Evolutionary conservation across 768 basidiomycete genomes (phyloP), one percentile per base, ranked within the genome.

Genomic region (Hypholoma sublateritium): DNA sequence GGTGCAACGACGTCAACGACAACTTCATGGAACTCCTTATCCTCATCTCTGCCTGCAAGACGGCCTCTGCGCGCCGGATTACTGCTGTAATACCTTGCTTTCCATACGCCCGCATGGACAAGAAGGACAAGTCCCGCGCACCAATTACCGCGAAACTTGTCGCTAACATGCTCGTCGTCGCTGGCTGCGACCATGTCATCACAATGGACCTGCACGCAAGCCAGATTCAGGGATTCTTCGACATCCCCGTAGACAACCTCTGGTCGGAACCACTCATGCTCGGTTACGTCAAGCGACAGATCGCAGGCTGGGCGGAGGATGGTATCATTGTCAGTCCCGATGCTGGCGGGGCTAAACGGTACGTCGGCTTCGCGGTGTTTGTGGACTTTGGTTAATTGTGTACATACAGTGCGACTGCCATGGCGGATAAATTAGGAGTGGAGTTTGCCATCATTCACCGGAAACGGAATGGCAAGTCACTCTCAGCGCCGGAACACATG

Each of bases 201-300:
- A 98, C 96, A n/a, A 96, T 98, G 90, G 95, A 98, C 71, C 77
- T 98, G 50, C 96, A 98, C 68, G 95, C 96, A 41, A 91, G 90
- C 65, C 96, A 98, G 76, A 98, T 98, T 58, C 96, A 98, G 69
- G 96, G 96, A 6, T 98, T 98, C 79, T 98, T 98, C 71, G 95
- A 98, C 71, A 93, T 98, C 62, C 96, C 96, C 8, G 95, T 97
- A 24, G 96, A 98, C 76, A 98, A 98, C 71, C 80, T 98, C 44
- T 98, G 89, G 76, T 95, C 93, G 36, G 96, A 99, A 70, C 94
- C 97, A 2, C 78, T 95, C 58, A 96, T 98, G 91, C 80, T 97
- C 60, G 79, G 89, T 16, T 98, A 94, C 75, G 94, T 99, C 74
- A 93, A 94, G 74, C 80, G 84, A 44, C 80, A 87, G 67, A 91